phyloP scores from a whole-genome alignment of 495 filamentous ascomycete genomes.

The Lophium mytilinum region DNA sequence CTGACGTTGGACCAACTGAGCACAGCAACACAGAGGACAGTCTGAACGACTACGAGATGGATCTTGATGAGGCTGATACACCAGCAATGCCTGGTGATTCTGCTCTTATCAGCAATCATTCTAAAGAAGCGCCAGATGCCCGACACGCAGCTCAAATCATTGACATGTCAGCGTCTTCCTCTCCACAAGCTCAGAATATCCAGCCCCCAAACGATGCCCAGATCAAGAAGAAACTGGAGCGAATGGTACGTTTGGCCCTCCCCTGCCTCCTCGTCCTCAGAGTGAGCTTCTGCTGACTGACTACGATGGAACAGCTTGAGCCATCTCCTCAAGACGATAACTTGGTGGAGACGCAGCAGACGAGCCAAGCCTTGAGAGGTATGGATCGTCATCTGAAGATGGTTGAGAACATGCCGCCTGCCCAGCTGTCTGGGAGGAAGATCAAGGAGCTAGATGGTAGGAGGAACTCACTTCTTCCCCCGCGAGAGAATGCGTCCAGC shows the following conservation, averaged over 20 bases:
- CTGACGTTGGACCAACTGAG: no score
- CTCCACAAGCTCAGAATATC: not conserved
- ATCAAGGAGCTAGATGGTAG: conserved; percentile 15
- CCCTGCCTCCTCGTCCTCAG: not conserved
- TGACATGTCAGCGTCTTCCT: not conserved
- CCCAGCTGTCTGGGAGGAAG: conserved; percentile 8
- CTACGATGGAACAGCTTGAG: not conserved
- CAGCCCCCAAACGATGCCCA: not conserved
- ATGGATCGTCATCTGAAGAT: not conserved
- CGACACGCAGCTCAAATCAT: not conserved
- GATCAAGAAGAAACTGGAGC: conserved; percentile 2
- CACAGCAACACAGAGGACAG: no score
- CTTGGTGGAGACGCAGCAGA: conserved; percentile 2
- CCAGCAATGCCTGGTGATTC: no score
- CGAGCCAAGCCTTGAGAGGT: not conserved
- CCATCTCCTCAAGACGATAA: not conserved
- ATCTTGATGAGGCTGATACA: no score
- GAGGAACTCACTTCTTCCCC: conserved; percentile 13
- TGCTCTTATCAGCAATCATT: no score
- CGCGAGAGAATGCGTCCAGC: not conserved
- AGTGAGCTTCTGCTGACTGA: not conserved
- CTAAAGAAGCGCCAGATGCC: no score
- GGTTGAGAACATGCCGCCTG: not conserved
- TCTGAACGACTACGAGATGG: no score
- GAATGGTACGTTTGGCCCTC: conserved; percentile 6